A percentile compares a stretch with the other conserved stretches of the same genome.
These are phyloP conservation scores for Whalleya microplaca DNA, from an alignment of 2,329 filamentous ascomycete genomes.

Conservation along the genomic window DNA sequence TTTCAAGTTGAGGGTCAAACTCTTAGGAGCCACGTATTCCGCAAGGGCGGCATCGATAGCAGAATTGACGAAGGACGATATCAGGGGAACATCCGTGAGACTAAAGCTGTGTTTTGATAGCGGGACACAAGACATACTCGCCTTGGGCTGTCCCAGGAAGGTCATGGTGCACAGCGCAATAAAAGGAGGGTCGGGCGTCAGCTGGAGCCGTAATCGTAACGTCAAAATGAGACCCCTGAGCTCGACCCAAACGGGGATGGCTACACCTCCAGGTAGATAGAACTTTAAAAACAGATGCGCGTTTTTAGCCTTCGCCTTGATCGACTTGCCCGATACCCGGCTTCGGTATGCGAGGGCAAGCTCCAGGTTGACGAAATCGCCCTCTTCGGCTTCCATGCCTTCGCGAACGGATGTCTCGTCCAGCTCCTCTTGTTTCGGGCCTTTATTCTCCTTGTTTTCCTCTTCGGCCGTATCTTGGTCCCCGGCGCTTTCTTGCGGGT, in stretches of 20 bases:
- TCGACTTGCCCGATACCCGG: constrained; percentile 60
- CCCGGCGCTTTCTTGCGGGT: constrained; percentile 33
- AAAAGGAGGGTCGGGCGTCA: constrained; percentile 77
- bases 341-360: constrained; percentile 74
- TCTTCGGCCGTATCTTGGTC: constrained; percentile 39
- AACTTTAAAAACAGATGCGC: constrained; percentile 75
- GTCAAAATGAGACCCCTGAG: constrained; percentile 73
- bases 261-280: constrained; percentile 62
- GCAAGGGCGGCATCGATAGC: constrained; percentile 74
- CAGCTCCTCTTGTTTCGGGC: constrained; percentile 41
- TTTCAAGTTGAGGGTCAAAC: constrained; percentile 72
- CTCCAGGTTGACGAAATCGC: constrained; percentile 78
- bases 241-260: constrained; percentile 73
- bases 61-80: constrained; percentile 75
- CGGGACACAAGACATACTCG: constrained; percentile 71
- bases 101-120: constrained; percentile 71
- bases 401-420: constrained; percentile 47
- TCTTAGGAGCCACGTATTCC: constrained; percentile 78
- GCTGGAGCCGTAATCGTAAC: constrained; percentile 69
- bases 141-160: constrained; percentile 75
- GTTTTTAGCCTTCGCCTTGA: constrained; percentile 68
- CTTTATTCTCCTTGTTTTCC: constrained; percentile 33
- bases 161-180: constrained; percentile 75
- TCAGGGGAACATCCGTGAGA: constrained; percentile 75
- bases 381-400: constrained; percentile 76